Evolutionary conservation across 768 basidiomycete genomes (phyloP), one percentile per base, ranked within the genome.

Genomic region (Clitopilus passeckerianus): DNA sequence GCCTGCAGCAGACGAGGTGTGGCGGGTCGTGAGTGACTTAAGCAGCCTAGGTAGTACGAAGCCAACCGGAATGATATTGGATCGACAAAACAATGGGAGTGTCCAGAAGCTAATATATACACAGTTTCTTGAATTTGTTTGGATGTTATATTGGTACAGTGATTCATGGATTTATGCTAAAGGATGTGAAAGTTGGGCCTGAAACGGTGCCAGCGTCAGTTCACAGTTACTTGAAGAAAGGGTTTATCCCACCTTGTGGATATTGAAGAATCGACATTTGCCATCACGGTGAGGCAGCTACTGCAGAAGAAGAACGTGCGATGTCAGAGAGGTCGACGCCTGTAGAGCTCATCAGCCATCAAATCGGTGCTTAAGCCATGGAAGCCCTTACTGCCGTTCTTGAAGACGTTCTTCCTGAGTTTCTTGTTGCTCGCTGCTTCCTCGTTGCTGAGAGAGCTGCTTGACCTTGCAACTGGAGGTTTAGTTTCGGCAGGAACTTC

Each of bases 241-340:
- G 10, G 46, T 5, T 9, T 50, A 10, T 18, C 10, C 18, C 20
- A 18, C 18, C 46, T 10, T 18, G 46, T 50, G 27, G 27, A 30
- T 30, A 7, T 30, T 30, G 27, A 7, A 30, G 7, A 30, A 7
- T 30, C 27, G 7, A 30, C 3, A 30, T 30, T 4, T 30, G 27
- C 27, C 3, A 30, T 23, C 46, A 50, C 5, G 46, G 46, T 18
- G 83, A 87, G 60, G 72, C 74, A 62, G 83, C 85, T 27, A 86
- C 83, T 12, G 87, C 93, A 60, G 80, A 81, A 8, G 91, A 93
- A 58, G 91, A 91, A 65, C 91, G 86, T 14, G 93, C 93, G 66
- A 95, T 95, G 57, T 87, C 78, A 34, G 82, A 79, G 60, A 95
- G 81, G 72, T 94, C 90, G 34, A 80, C 64, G 53, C 73, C 77